Evolutionary conservation across 2,329 filamentous ascomycete genomes (phyloP), one percentile per base, ranked within the genome.

Genomic region (Knufia petricola): DNA sequence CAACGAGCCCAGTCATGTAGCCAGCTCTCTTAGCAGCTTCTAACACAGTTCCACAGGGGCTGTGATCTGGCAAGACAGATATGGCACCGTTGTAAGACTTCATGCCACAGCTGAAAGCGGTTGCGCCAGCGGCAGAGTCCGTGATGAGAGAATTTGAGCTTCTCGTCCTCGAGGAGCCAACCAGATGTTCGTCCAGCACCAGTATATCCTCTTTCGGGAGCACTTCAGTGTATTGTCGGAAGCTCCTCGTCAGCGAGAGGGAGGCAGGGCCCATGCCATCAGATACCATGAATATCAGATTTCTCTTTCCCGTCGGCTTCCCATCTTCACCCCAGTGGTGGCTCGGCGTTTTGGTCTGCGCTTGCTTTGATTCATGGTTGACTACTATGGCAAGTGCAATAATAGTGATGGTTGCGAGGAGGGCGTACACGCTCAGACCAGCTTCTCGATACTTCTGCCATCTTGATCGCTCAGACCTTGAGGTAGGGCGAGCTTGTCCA

Each of bases 51-150:
- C 90, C 92, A 65, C 92, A 98, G 3, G 92, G 87, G 24, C 80
- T 79, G 57, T 85, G 80, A 65, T 94, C 83, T 0, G 89, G 89
- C 13, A 94, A 74, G 47, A 94, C 84, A 8, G 87, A 85, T 58
- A 98, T 96, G 57, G 92, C 92, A 41, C 88, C 88, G 62, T 98
- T 98, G 71, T 98, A 98, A 65, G 84, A 94, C 78, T 98, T 98
- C 62, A 75, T 70, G 17, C 81, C 90, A 61, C 92, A 98, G 2
- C 87, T 88, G 65, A 98, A 98, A 1, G 92, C 92, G 0, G 92
- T 98, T 2, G 92, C 92, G 31, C 92, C 92, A n/a, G 92, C 92
- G 3, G 92, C 92, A 51, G 86, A 94, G 67, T 98, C 92, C 1
- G 92, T 98, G 46, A 98, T 84, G 52, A 96, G 72, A 50, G 84